A percentile compares a stretch with the other conserved stretches of the same genome.
phyloP scores from a whole-genome alignment of 2,329 filamentous ascomycete genomes.

The Pezizomycotina sp. region DNA sequence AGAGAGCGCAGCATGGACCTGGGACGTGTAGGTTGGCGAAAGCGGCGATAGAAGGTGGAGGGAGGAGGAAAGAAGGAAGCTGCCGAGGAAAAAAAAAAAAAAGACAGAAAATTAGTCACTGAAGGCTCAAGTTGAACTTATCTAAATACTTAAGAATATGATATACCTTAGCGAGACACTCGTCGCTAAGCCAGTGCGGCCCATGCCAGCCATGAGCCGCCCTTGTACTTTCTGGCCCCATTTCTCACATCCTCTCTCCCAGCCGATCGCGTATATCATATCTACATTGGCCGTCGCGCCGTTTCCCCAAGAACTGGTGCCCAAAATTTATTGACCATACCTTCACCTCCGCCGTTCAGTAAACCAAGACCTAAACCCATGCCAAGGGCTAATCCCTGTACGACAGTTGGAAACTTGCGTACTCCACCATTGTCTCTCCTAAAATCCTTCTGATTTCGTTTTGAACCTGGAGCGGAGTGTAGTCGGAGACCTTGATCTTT shows the following conservation, averaged over 20 bases:
- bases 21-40: slow-evolving; percentile 16
- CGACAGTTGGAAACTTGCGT: slow-evolving; percentile 17
- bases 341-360: slow-evolving; percentile 16
- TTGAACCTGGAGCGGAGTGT: slow-evolving; percentile 12
- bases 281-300: slow-evolving; percentile 10
- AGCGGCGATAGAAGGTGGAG: slow-evolving; percentile 13
- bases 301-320: slow-evolving; percentile 14
- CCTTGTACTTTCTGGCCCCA: slow-evolving; percentile 15
- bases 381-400: slow-evolving; percentile 15
- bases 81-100: neutral
- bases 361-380: slow-evolving; percentile 16
- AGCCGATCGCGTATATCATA: slow-evolving; percentile 16
- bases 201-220: slow-evolving; percentile 11
- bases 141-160: neutral
- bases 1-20: slow-evolving; percentile 18
- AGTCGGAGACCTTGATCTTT: slow-evolving; percentile 16
- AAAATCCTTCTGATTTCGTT: slow-evolving; percentile 17
- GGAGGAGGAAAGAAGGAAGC: slow-evolving; percentile 14
- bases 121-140: neutral
- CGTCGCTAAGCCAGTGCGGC: slow-evolving; percentile 14
- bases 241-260: slow-evolving; percentile 17
- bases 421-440: slow-evolving; percentile 17
- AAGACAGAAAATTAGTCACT: neutral
- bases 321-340: slow-evolving; percentile 16
- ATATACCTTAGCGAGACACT: slow-evolving; percentile 16